phyloP scores from a whole-genome alignment of 1,284 basidiomycete species.

The Ustilago trichophora region DNA sequence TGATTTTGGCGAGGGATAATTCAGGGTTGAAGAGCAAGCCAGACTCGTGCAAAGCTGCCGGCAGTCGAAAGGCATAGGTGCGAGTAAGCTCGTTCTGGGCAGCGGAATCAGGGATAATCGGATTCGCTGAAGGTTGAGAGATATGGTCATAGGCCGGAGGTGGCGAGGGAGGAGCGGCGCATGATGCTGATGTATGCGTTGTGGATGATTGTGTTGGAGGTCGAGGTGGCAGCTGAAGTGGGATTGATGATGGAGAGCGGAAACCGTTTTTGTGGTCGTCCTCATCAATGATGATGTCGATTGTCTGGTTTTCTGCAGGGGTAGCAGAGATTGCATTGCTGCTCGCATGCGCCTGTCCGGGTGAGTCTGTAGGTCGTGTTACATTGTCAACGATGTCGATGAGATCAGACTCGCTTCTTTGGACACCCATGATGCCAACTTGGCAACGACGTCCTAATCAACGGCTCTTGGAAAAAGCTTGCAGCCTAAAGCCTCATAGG shows the following conservation, averaged over 20 bases:
- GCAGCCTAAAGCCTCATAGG: background rate
- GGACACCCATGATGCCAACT: constrained; percentile 15
- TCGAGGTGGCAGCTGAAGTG: constrained; percentile 3
- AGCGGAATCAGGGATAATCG: background rate
- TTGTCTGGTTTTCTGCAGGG: constrained; percentile 7
- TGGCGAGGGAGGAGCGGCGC: constrained; percentile 8
- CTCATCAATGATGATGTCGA: constrained; percentile 46
- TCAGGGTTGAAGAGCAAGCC: constrained; percentile 42
- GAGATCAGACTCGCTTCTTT: constrained; percentile 13
- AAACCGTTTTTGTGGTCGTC: constrained; percentile 36
- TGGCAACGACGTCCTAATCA: background rate
- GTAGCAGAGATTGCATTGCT: background rate
- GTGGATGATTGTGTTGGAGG: constrained; percentile 2
- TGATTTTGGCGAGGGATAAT: constrained; percentile 14
- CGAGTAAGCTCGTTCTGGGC: background rate
- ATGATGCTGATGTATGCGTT: background rate
- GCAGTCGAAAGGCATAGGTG: constrained; percentile 19
- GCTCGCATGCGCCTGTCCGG: background rate
- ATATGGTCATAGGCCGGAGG: constrained; percentile 12
- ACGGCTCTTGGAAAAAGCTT: background rate
- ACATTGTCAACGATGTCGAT: constrained; percentile 27
- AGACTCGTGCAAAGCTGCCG: constrained; percentile 33
- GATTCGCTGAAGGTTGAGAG: background rate
- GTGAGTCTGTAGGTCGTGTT: constrained; percentile 15
- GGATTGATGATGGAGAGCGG: constrained; percentile 9